Evolutionary conservation across 139 green algal genomes (phyloP), one percentile per base, ranked within the genome.

Genomic region (Chlorella sp.): DNA sequence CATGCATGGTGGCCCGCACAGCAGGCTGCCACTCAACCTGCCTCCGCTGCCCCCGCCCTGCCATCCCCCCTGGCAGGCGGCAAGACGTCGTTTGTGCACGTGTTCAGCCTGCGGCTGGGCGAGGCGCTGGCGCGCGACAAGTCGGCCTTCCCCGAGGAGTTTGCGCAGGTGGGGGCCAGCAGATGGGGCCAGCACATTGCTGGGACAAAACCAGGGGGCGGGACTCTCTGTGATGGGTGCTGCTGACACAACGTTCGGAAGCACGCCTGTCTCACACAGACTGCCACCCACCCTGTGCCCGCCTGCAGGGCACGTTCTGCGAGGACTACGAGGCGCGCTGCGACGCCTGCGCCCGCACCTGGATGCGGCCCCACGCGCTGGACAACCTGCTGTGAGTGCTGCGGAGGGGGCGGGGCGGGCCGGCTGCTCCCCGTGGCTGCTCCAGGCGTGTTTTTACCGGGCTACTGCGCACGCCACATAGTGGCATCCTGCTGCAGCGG

Each of bases 361-460:
- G 95, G 95, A 92, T 91, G 82, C 83, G 96, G 0, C 85, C 91
- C 3, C 95, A 98, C 83, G 92, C 95, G 0, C 87, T 97, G 88
- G 95, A 98, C 82, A 95, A 96, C 84, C 91, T 98, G 34, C 92
- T 97, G 94, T 96, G 73, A 86, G 79, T 51, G 28, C 43, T 3
- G 68, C 11, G 65, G 11, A 0, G 5, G 65, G 32, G n/a, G n/a
- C 3, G 65, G 6, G 65, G 32, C 9, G 65, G 22, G n/a, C 68
- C 6, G 40, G 26, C 34, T 22, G 70, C 8, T 8, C 70, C 34
- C 6, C 64, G 11, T 5, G 17, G 64, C 58, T 6, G 58, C 58
- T 6, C 58, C 19, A 34, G 58, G 19, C 32, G 58, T 22, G 58
- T 34, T 32, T n/a, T n/a, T n/a, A n/a, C n/a, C n/a, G n/a, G n/a